phyloP scores from a whole-genome alignment of 495 filamentous ascomycete species.

The Annulohypoxylon maeteangense region DNA sequence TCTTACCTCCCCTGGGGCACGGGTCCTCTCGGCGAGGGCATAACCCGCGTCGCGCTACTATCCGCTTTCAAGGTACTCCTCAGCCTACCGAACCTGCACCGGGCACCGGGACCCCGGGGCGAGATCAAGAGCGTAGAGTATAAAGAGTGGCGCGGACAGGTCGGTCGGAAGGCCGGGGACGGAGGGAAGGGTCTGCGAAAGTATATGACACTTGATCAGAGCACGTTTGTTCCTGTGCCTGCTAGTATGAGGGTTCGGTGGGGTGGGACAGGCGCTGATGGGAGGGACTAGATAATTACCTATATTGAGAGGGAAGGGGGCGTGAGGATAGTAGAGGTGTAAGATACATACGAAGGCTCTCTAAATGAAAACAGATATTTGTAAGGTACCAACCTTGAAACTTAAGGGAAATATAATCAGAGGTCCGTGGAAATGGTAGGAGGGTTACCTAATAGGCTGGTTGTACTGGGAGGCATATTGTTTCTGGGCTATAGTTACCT shows the following conservation, averaged over 20 bases:
- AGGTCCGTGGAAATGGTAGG: not conserved
- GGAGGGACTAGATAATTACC: constrained; percentile 7
- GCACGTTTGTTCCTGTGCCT: constrained; percentile 72
- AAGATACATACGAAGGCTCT: too few species aligned
- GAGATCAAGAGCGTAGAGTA: constrained; percentile 69
- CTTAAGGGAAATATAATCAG: not conserved
- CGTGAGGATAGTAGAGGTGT: not conserved
- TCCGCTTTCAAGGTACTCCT: constrained; percentile 59
- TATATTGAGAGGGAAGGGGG: not conserved
- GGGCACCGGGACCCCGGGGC: constrained; percentile 68
- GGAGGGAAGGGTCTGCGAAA: constrained; percentile 62
- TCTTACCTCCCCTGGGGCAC: constrained; percentile 72
- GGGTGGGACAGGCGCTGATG: constrained; percentile 19
- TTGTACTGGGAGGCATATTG: not conserved
- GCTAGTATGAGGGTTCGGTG: constrained; percentile 62
- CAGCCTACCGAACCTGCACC: constrained; percentile 54
- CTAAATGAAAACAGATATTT: too few species aligned
- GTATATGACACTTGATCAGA: constrained; percentile 73
- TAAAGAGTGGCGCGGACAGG: constrained; percentile 54
- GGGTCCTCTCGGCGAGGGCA: constrained; percentile 68
- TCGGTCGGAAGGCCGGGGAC: constrained; percentile 24
- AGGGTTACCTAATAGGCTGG: not conserved
- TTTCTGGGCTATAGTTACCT: not conserved
- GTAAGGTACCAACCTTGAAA: not conserved
- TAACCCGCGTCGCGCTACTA: constrained; percentile 66